phyloP scores from a whole-genome alignment of 345 rosid genomes.

The Syzygium aqueum region DNA sequence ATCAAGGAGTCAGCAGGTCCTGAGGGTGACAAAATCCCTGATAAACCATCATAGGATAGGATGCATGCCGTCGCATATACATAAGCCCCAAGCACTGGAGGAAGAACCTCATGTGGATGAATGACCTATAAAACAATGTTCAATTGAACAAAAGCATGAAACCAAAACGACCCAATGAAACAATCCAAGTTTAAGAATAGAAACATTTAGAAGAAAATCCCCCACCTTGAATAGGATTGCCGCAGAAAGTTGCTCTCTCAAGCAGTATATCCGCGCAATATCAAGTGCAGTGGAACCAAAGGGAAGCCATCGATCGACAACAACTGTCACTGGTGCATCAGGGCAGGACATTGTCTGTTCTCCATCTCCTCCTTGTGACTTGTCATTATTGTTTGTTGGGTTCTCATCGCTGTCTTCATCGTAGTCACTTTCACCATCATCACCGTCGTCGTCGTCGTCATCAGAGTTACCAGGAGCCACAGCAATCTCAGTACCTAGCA shows the following conservation, averaged over 20 bases:
- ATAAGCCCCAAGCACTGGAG: slow-evolving; percentile 63
- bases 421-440: slow-evolving; percentile 25
- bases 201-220: neutral
- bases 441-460: slow-evolving; percentile 15
- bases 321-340: slow-evolving; percentile 47
- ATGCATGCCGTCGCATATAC: slow-evolving; percentile 40
- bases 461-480: slow-evolving; percentile 44
- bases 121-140: slow-evolving; percentile 31
- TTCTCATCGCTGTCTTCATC: slow-evolving; percentile 25
- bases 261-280: slow-evolving; percentile 82
- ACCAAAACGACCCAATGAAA: neutral
- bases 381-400: neutral
- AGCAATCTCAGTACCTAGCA: slow-evolving; percentile 73
- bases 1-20: slow-evolving; percentile 27
- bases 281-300: slow-evolving; percentile 67
- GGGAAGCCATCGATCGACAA: slow-evolving; percentile 80
- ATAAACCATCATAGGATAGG: slow-evolving; percentile 54
- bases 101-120: slow-evolving; percentile 46
- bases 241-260: slow-evolving; percentile 66
- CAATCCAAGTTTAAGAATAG: neutral
- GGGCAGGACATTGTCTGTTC: slow-evolving; percentile 68
- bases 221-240: slow-evolving; percentile 72
- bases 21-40: slow-evolving; percentile 25
- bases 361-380: slow-evolving; percentile 19
- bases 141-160: neutral